Conservation (phyloP, 1,284 basidiomycete genomes). For the Tetrapyrgos nigripes region DNA sequence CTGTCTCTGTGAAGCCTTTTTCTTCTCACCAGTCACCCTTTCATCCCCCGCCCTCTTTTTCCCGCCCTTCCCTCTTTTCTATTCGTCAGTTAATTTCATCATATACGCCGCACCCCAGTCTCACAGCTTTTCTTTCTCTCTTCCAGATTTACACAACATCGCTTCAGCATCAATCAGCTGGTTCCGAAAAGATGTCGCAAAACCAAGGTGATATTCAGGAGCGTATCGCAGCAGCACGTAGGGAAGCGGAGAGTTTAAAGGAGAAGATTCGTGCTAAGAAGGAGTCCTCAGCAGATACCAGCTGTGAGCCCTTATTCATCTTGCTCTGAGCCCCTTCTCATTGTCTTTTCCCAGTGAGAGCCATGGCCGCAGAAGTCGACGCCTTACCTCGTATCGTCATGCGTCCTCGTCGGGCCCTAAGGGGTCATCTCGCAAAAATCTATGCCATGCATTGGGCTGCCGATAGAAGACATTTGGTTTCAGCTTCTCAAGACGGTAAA, state of each 20-base stretch:
- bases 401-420: constrained; percentile 92
- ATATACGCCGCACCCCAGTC: background rate
- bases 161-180: background rate
- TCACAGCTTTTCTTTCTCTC: background rate
- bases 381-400: constrained; percentile 95
- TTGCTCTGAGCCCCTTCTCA: background rate
- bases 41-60: background rate
- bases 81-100: background rate
- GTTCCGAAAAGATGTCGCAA: constrained; percentile 68
- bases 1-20: background rate
- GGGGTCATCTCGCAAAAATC: constrained; percentile 98
- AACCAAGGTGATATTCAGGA: constrained; percentile 90
- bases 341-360: constrained; percentile 67
- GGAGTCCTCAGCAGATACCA: constrained; percentile 96
- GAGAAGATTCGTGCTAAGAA: constrained; percentile 96
- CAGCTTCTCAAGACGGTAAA: constrained; percentile 98
- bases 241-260: constrained; percentile 96
- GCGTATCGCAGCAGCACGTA: constrained; percentile 93
- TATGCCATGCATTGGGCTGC: constrained; percentile 99
- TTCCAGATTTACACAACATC: background rate
- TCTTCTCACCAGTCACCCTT: background rate
- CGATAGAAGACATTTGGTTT: constrained; percentile 96
- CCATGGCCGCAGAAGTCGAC: constrained; percentile 96
- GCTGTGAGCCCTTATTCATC: constrained; percentile 66
- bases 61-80: constrained; percentile 3